Evolutionary conservation across 192 early-diverging fungal species (phyloP).

Genomic region (Coemansia sp.): DNA sequence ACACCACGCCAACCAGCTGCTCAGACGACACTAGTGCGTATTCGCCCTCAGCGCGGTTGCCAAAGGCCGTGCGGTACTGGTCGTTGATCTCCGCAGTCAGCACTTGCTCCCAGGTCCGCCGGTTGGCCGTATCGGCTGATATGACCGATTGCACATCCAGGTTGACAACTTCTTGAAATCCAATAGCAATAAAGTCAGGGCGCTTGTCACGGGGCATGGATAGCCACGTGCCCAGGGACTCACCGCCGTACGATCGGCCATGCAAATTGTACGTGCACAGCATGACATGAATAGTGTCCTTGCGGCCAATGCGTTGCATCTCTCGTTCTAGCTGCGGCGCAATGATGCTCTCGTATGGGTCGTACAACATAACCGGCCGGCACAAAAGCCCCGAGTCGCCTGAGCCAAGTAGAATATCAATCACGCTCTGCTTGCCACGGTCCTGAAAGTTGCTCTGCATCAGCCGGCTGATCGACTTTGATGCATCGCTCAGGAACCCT

Average conservation of each 20-base stretch:
- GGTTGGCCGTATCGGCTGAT: constrained; percentile 62
- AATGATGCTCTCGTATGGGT: constrained; percentile 39
- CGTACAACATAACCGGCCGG: constrained; percentile 40
- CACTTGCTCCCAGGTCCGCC: constrained; percentile 49
- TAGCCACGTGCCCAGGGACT: constrained; percentile 56
- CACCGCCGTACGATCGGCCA: constrained; percentile 68
- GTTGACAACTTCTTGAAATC: constrained; percentile 97
- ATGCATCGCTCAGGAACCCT: constrained; percentile 87
- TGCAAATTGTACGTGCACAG: constrained; percentile 93
- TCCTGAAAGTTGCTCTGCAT: constrained; percentile 97
- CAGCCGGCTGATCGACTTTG: constrained; percentile 89
- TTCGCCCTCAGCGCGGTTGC: constrained; percentile 24
- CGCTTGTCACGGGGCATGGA: constrained; percentile 28
- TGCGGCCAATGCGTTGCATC: constrained; percentile 33
- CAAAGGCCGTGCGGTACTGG: constrained; percentile 28
- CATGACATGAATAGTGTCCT: constrained; percentile 63
- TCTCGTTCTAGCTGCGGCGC: constrained; percentile 24
- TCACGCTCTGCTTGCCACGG: constrained; percentile 88
- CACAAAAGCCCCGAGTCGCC: constrained; percentile 39
- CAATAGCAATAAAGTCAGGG: constrained; percentile 84
- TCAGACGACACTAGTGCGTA: constrained; percentile 84
- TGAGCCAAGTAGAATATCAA: constrained; percentile 79
- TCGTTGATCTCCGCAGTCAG: constrained; percentile 37
- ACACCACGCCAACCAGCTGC: constrained; percentile 86
- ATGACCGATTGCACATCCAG: constrained; percentile 71